These are phyloP conservation scores for Penicillium sp. DNA, from an alignment of 2,329 filamentous ascomycete species.

Conservation along the genomic window DNA sequence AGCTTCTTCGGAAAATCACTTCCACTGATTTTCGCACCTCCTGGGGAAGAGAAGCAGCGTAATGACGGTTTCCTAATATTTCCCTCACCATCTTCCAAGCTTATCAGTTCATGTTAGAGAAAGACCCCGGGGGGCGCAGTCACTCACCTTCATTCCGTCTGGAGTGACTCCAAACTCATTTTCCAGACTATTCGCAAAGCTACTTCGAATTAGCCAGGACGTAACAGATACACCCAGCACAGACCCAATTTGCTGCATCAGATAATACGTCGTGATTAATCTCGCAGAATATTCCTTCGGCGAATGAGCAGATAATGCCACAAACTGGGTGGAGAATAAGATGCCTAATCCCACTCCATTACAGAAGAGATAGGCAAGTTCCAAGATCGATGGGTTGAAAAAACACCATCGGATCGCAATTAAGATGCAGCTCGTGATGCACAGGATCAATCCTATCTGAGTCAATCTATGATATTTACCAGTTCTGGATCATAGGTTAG, in stretches of 20 bases:
- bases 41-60: neutral
- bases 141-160: neutral
- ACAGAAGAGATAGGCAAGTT: neutral
- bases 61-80: neutral
- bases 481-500: neutral
- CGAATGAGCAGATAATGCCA: neutral
- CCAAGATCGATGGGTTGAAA: neutral
- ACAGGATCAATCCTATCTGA: neutral
- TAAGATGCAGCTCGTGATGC: neutral
- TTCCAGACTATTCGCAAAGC: neutral
- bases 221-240: constrained; percentile 1
- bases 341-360: constrained; percentile 1
- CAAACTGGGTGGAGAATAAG: constrained; percentile 1
- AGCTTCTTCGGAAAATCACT: neutral
- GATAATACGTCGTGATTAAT: constrained; percentile 4
- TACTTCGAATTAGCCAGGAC: neutral
- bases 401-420: neutral
- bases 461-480: neutral
- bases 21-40: neutral
- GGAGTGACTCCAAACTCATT: neutral
- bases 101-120: neutral
- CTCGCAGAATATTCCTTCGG: neutral
- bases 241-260: constrained; percentile 1
- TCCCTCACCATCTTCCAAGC: neutral
- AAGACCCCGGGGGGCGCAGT: neutral